Evolutionary conservation across 192 early-diverging fungal genomes (phyloP).

Genomic region (Backusella circina): DNA sequence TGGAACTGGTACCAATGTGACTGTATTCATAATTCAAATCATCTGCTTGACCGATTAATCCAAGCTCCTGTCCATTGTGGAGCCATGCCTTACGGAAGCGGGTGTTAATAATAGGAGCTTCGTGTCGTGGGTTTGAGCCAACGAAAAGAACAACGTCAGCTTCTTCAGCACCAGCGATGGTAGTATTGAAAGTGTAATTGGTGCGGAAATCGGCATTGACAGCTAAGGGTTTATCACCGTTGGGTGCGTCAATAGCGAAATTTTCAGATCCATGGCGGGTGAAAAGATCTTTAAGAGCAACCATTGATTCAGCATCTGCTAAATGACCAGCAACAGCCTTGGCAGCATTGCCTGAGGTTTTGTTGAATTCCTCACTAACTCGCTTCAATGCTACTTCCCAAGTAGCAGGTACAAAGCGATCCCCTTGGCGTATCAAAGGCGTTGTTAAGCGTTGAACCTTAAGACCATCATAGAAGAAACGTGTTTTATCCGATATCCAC

Average conservation of each 20-base stretch:
- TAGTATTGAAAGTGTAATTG: conserved; percentile 82
- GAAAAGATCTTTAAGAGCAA: conserved; percentile 94
- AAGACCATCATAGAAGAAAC: conserved; percentile 91
- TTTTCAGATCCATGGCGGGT: conserved; percentile 84
- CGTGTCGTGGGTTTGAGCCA: conserved; percentile 94
- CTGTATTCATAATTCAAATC: conserved; percentile 90
- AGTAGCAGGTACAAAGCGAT: conserved; percentile 74
- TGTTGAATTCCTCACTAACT: conserved; percentile 62
- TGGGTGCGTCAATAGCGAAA: conserved; percentile 64
- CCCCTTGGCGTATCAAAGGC: conserved; percentile 82
- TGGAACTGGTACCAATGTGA: conserved; percentile 67
- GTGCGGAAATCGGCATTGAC: conserved; percentile 77
- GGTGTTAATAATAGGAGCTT: conserved; percentile 93
- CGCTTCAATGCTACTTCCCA: conserved; percentile 82
- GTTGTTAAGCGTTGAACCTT: conserved; percentile 92
- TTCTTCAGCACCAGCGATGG: conserved; percentile 86
- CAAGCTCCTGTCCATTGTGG: conserved; percentile 73
- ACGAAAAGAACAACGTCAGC: conserved; percentile 91
- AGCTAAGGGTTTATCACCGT: conserved; percentile 41
- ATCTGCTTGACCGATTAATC: conserved; percentile 69
- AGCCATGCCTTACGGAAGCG: conserved; percentile 93
- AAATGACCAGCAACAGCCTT: conserved; percentile 86
- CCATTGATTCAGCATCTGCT: conserved; percentile 90
- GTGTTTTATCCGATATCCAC: conserved; percentile 98
- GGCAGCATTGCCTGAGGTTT: conserved; percentile 58